These are phyloP conservation scores for Cutaneotrichosporon mucoides DNA, from an alignment of 1,284 basidiomycete genomes.

Conservation along the genomic window DNA sequence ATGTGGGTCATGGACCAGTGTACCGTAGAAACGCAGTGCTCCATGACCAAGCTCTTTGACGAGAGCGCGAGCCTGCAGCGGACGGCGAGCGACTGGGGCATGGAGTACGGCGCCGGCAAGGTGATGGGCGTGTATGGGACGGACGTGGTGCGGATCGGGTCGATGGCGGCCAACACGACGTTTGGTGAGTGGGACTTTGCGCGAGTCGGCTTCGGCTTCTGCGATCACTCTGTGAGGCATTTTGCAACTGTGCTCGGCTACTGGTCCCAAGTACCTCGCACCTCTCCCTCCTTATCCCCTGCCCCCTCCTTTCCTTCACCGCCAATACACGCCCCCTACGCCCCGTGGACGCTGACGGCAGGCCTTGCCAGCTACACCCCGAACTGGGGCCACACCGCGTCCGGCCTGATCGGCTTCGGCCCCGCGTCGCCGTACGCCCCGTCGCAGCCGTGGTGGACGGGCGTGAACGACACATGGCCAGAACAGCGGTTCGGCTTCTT, in stretches of 20 bases:
- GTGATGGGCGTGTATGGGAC: neutral
- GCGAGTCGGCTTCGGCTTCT: too few relatives aligned
- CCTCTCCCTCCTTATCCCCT: neutral
- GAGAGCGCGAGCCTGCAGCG: neutral
- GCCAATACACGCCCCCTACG: too few relatives aligned
- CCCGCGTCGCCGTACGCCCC: neutral
- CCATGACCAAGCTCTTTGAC: neutral
- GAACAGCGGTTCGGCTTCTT: neutral
- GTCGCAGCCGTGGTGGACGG: neutral
- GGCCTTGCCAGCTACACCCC: neutral
- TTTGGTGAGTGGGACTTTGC: neutral
- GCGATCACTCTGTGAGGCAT: too few relatives aligned
- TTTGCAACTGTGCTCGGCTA: too few relatives aligned
- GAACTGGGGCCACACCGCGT: neutral
- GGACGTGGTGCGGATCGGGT: neutral
- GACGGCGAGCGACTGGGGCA: neutral
- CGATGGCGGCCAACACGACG: neutral
- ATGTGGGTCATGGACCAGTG: conserved; percentile 2
- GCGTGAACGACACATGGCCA: neutral
- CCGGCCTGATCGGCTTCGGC: neutral
- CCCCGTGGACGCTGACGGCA: neutral
- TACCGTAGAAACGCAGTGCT: neutral
- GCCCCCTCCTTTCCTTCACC: too few relatives aligned
- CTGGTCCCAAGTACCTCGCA: too few relatives aligned
- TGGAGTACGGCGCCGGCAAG: neutral